Evolutionary conservation across 2,329 filamentous ascomycete species (phyloP), one percentile per base, ranked within the genome.

Genomic region (Colletotrichum noveboracense): DNA sequence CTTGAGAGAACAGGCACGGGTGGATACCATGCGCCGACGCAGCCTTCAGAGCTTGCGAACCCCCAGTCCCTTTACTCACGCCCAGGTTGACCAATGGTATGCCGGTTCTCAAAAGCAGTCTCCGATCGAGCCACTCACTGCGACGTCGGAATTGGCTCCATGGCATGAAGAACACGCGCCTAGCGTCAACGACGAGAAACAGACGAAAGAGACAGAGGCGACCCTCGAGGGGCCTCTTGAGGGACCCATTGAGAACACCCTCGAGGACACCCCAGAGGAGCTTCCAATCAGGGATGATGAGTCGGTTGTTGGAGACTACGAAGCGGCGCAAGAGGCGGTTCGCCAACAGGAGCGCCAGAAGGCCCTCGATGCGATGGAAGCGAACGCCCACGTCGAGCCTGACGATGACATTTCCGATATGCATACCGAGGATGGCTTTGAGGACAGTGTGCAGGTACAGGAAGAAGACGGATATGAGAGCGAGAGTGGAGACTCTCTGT

Each of bases 41-140:
- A 98, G 95, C 82, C 84, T 96, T 68, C 93, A 95, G 79, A 96
- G 91, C 80, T 84, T 96, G 75, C 91, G 94, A 48, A 94, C 93
- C 2, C 92, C 93, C 0, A 97, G 94, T 80, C 95, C 95, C 1
- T 94, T 97, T 81, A 96, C 94, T 1, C 91, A 95, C 78, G 91
- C 95, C 4, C 87, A 84, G 34, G 82, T 88, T 43, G 91, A 93
- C 61, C 89, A 90, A 71, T 89, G 88, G 88, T 88, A 88, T 76
- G 82, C 84, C 1, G 84, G 84, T 34, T 74, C 83, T 9, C 78
- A 77, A 16, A 79, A 80, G 10, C 76, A 80, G 28, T 78, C 80
- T 10, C 79, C 78, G 8, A 67, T 72, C 5, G 75, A 71, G n/a
- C 77, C 78, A 5, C 76, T 77, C 28, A 77, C 58, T 71, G 66